Evolutionary conservation across 2,329 filamentous ascomycete species (phyloP).

Genomic region (Ceratocystis ficicola): DNA sequence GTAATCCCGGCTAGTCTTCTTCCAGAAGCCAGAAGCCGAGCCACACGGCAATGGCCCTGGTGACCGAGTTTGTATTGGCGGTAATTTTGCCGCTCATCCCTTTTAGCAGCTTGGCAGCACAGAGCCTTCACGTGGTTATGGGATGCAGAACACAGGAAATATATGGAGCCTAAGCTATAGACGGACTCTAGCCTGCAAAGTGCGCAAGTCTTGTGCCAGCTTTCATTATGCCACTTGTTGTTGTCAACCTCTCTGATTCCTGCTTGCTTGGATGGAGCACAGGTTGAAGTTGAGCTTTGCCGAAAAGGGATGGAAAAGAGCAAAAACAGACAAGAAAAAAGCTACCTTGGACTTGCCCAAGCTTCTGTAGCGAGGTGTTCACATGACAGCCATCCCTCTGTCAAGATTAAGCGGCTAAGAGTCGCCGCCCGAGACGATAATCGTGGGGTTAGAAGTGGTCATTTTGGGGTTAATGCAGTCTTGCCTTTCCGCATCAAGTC

Average conservation of each 20-base stretch:
- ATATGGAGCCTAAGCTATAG: neutral
- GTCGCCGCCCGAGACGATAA: too few species aligned
- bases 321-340: too few species aligned
- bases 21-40: slow-evolving; percentile 1
- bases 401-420: neutral
- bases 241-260: neutral
- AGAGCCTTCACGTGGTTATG: neutral
- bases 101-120: neutral
- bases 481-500: neutral
- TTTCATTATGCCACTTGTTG: too few species aligned
- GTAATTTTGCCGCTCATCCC: slow-evolving; percentile 3
- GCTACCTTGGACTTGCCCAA: too few species aligned
- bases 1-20: slow-evolving; percentile 3
- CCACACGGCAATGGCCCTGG: slow-evolving; percentile 10
- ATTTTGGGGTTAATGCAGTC: neutral
- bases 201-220: too few species aligned
- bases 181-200: neutral
- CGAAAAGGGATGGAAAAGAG: neutral
- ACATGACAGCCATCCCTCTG: neutral
- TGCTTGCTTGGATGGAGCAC: neutral
- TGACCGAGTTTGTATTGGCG: neutral
- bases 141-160: neutral
- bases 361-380: neutral
- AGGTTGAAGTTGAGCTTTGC: neutral
- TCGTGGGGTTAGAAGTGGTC: neutral